Evolutionary conservation across 441 rosid species (phyloP).

Genomic region (Adansonia rubrostipa): DNA sequence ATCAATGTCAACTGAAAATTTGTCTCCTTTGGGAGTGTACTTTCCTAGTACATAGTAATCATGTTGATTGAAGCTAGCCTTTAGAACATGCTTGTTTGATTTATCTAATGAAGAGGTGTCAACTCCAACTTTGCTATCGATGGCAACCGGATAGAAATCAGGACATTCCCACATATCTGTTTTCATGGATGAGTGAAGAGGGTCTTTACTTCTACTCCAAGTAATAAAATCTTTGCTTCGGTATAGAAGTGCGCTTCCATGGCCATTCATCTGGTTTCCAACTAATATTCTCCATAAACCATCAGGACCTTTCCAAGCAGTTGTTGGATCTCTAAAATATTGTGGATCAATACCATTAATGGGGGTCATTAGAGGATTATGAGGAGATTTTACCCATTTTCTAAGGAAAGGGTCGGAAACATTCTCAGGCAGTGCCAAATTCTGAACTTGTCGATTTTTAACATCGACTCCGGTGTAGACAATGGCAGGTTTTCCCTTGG

Average conservation of each 20-base stretch:
- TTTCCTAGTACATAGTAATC: slow-evolving; percentile 54
- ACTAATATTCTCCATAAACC: slow-evolving; percentile 52
- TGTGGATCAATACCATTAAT: slow-evolving; percentile 27
- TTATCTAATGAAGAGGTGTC: slow-evolving; percentile 42
- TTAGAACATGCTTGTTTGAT: slow-evolving; percentile 54
- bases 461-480: slow-evolving; percentile 46
- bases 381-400: slow-evolving; percentile 52
- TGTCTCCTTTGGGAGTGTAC: slow-evolving; percentile 21
- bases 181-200: slow-evolving; percentile 36
- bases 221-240: slow-evolving; percentile 42
- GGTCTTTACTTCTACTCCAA: slow-evolving; percentile 39
- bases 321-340: slow-evolving; percentile 59
- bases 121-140: slow-evolving; percentile 35
- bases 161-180: slow-evolving; percentile 68
- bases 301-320: slow-evolving; percentile 58
- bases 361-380: slow-evolving; percentile 50
- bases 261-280: slow-evolving; percentile 35
- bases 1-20: slow-evolving; percentile 37
- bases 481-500: slow-evolving; percentile 41
- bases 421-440: slow-evolving; percentile 49
- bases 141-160: slow-evolving; percentile 51
- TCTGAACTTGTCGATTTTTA: slow-evolving; percentile 41
- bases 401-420: slow-evolving; percentile 51
- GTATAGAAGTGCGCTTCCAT: slow-evolving; percentile 45
- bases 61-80: slow-evolving; percentile 45